Evolutionary conservation across 23 red algal species (phyloP).

Genomic region (Cyanidiococcus yangmingshanensis): DNA sequence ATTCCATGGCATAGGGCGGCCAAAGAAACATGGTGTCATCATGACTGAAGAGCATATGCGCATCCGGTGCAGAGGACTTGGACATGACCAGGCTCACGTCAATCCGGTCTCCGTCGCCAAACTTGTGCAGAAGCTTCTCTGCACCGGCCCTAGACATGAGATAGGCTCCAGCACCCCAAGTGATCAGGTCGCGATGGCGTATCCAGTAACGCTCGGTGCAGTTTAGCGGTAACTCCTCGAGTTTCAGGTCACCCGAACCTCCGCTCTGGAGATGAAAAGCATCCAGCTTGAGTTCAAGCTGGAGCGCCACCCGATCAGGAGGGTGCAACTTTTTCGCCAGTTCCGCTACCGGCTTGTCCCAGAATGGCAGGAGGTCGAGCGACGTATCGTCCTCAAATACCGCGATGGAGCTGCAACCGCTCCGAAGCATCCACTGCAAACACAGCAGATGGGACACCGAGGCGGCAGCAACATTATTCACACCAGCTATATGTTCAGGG

Average conservation of each 20-base stretch:
- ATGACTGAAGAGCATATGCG: background rate
- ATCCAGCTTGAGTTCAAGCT: constrained; percentile 15
- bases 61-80: background rate
- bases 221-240: constrained; percentile 18
- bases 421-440: constrained; percentile 7
- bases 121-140: background rate
- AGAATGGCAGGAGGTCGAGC: background rate
- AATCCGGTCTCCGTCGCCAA: constrained; percentile 7
- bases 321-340: background rate
- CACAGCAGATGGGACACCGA: constrained; percentile 2
- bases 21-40: background rate
- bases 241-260: background rate
- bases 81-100: constrained; percentile 2
- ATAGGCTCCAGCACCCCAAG: constrained; percentile 13
- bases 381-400: constrained; percentile 18
- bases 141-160: constrained; percentile 17
- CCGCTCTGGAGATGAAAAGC: constrained; percentile 14
- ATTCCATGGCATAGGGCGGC: constrained; percentile 18
- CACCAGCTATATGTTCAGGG: background rate
- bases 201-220: constrained; percentile 5
- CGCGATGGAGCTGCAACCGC: background rate
- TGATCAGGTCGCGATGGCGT: constrained; percentile 12
- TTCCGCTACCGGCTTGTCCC: background rate
- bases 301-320: background rate
- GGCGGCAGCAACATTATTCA: background rate